Evolutionary conservation across 1,284 basidiomycete species (phyloP).

Genomic region (Moesziomyces globuligerus): DNA sequence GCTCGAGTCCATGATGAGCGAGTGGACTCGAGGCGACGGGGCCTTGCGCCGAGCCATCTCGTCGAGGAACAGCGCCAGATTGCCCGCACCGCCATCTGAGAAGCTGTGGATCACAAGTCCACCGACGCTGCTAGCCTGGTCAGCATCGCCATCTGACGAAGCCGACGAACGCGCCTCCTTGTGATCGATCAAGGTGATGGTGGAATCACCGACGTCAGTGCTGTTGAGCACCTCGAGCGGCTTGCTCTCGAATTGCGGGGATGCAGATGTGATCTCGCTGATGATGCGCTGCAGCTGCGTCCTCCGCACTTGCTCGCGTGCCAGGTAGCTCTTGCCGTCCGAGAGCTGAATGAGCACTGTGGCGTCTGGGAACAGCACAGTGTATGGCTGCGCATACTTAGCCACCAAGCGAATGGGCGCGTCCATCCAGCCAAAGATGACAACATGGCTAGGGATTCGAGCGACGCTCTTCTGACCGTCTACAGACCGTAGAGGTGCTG

Average conservation of each 20-base stretch:
- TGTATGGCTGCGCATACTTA: conserved; percentile 61
- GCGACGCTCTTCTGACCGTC: conserved; percentile 8
- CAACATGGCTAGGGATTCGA: conserved; percentile 18
- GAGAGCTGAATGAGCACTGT: conserved; percentile 60
- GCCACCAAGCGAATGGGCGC: conserved; percentile 54
- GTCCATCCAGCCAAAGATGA: conserved; percentile 66
- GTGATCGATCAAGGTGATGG: conserved; percentile 37
- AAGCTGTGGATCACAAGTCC: conserved; percentile 50
- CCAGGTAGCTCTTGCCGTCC: conserved; percentile 45
- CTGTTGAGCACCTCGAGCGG: not conserved
- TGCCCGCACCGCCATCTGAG: conserved; percentile 56
- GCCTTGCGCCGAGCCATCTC: conserved; percentile 22
- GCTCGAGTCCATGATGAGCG: conserved; percentile 54
- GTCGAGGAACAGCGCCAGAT: conserved; percentile 43
- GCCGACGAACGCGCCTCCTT: conserved; percentile 19
- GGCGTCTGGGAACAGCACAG: conserved; percentile 52
- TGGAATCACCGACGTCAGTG: conserved; percentile 44
- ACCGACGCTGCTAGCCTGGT: not conserved
- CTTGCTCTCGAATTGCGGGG: not conserved
- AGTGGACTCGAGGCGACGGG: conserved; percentile 16
- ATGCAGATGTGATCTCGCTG: conserved; percentile 17
- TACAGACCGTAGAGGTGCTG: conserved; percentile 24
- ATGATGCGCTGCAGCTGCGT: conserved; percentile 26
- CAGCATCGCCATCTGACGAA: conserved; percentile 9
- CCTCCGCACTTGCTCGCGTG: conserved; percentile 19